phyloP scores from a whole-genome alignment of 768 basidiomycete genomes.

The Daedaleopsis sinensis region DNA sequence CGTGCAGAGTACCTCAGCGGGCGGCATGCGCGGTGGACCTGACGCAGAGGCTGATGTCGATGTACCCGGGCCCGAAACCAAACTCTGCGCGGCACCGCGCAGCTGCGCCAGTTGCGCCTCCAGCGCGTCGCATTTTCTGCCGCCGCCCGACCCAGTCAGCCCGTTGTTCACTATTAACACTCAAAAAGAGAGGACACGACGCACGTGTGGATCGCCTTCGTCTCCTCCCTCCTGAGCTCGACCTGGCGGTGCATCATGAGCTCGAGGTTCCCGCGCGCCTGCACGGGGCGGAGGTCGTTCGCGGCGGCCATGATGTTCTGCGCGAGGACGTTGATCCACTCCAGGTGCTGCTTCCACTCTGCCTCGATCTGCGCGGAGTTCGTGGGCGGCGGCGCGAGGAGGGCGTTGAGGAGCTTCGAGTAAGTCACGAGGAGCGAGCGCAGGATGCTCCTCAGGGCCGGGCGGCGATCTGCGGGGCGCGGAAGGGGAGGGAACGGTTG shows the following conservation, averaged over 20 bases:
- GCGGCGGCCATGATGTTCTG: constrained; percentile 91
- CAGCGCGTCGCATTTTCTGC: constrained; percentile 72
- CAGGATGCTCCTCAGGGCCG: constrained; percentile 70
- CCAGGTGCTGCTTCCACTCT: constrained; percentile 75
- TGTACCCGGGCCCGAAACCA: neutral
- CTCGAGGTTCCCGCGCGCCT: constrained; percentile 85
- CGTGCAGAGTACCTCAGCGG: neutral
- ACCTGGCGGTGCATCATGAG: constrained; percentile 81
- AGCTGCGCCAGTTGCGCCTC: constrained; percentile 65
- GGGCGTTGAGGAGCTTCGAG: constrained; percentile 68
- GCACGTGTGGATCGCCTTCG: constrained; percentile 67
- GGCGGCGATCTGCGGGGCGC: constrained; percentile 58
- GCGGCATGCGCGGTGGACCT: neutral
- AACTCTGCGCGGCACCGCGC: constrained; percentile 32
- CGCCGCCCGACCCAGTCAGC: neutral
- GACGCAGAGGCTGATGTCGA: neutral
- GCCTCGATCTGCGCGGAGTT: constrained; percentile 48
- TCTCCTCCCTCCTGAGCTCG: constrained; percentile 74
- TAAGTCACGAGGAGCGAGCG: constrained; percentile 81
- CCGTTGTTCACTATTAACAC: neutral
- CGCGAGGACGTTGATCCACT: constrained; percentile 80
- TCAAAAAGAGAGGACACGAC: constrained; percentile 27
- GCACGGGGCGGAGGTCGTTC: constrained; percentile 84
- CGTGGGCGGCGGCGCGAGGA: constrained; percentile 66
- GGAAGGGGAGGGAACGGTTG: neutral